These are phyloP conservation scores for Lentinula detonsa DNA, from an alignment of 768 basidiomycete genomes.

Conservation along the genomic window DNA sequence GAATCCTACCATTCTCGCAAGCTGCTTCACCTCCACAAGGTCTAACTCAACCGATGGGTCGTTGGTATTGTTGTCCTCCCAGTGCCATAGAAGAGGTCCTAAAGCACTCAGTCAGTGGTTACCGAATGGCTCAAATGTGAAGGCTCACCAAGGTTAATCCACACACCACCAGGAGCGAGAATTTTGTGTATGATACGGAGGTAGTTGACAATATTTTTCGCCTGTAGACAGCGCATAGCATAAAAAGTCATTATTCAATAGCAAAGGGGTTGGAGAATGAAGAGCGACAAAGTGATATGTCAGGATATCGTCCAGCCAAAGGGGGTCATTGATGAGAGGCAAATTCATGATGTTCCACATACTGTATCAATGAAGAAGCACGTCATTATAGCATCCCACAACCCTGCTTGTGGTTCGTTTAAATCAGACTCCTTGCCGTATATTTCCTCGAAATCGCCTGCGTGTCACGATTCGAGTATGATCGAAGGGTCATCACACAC, in stretches of 20 bases:
- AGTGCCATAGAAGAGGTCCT: constrained; percentile 97
- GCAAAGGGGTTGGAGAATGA: background rate
- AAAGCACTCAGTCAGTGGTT: background rate
- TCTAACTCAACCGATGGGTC: constrained; percentile 85
- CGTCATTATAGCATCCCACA: constrained; percentile 88
- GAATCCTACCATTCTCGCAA: constrained; percentile 75
- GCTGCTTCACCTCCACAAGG: constrained; percentile 79
- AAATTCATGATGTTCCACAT: constrained; percentile 13
- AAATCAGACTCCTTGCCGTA: constrained; percentile 59
- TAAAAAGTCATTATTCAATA: background rate
- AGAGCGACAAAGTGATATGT: background rate
- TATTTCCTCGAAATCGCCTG: constrained; percentile 88
- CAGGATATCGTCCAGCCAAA: background rate
- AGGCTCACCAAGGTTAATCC: constrained; percentile 78
- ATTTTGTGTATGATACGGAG: constrained; percentile 81
- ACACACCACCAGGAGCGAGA: constrained; percentile 80
- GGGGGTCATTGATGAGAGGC: background rate
- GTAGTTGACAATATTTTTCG: constrained; percentile 89
- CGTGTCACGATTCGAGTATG: background rate
- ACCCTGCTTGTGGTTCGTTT: constrained; percentile 62
- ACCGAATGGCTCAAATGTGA: background rate
- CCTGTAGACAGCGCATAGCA: constrained; percentile 34
- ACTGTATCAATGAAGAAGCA: constrained; percentile 99
- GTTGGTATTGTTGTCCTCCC: constrained; percentile 78
- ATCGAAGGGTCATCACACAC: constrained; percentile 11